Percentiles rank a stretch among this genome's conserved stretches.
Conservation (phyloP, 1,284 basidiomycete genomes). For the Boletus hoseneyae region DNA sequence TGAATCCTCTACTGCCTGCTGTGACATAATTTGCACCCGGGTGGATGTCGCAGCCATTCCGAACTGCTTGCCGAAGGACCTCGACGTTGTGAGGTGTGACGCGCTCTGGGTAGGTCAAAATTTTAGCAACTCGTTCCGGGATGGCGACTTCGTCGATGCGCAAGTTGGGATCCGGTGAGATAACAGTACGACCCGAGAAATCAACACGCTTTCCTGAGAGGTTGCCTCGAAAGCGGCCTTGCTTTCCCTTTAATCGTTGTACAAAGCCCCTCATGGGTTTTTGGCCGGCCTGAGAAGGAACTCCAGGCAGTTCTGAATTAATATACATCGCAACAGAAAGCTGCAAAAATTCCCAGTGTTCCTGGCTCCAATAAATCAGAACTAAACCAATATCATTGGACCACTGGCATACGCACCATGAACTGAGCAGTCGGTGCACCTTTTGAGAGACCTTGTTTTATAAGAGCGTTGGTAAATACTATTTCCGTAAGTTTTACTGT, state of each 20-base stretch:
- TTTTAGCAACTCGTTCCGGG: conserved; percentile 93
- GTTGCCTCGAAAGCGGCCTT: conserved; percentile 98
- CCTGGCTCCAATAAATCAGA: conserved; percentile 45
- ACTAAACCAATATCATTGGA: not conserved
- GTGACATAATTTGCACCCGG: conserved; percentile 97
- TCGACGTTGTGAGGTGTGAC: conserved; percentile 94
- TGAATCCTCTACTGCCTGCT: conserved; percentile 71
- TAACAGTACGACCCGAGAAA: conserved; percentile 98
- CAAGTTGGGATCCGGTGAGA: conserved; percentile 97
- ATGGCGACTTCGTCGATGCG: conserved; percentile 98
- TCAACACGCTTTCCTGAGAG: conserved; percentile 99
- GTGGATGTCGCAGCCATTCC: conserved; percentile 90
- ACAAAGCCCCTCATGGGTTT: conserved; percentile 97
- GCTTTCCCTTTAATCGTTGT: conserved; percentile 97
- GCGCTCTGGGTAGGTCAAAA: conserved; percentile 95
- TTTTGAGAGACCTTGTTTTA: conserved; percentile 87
- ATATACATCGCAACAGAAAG: conserved; percentile 97
- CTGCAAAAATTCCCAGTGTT: conserved; percentile 98
- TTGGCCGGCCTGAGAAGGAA: conserved; percentile 78
- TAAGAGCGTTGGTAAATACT: conserved; percentile 90
- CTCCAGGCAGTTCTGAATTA: conserved; percentile 96
- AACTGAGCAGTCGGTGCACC: conserved; percentile 87
- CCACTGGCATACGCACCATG: conserved; percentile 56
- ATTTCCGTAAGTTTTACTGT: conserved; percentile 98
- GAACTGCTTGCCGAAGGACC: conserved; percentile 70